Percentiles rank a stretch among this genome's conserved stretches.
Evolutionary conservation across 2,329 filamentous ascomycete species (phyloP).

Genomic region (Catunica adiposa): DNA sequence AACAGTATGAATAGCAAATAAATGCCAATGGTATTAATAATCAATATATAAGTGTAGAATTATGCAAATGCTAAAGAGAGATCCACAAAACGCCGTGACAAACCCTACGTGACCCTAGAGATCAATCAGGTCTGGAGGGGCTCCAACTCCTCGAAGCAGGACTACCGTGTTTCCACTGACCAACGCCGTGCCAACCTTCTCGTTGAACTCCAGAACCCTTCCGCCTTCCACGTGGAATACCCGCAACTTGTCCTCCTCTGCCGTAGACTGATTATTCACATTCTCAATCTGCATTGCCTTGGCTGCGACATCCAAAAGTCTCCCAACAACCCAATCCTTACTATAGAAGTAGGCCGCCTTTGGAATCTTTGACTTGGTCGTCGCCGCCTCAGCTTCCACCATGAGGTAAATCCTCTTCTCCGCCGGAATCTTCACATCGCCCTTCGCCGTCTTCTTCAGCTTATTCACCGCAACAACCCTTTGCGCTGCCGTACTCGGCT

Average conservation of each 20-base stretch:
- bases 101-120: background rate
- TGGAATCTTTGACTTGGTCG: constrained; percentile 66
- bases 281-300: constrained; percentile 65
- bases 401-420: constrained; percentile 84
- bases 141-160: constrained; percentile 66
- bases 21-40: background rate
- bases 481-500: constrained; percentile 45
- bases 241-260: constrained; percentile 64
- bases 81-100: background rate
- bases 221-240: constrained; percentile 92
- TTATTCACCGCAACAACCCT: constrained; percentile 54
- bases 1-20: no score
- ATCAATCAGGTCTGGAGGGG: constrained; percentile 55
- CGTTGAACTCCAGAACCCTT: constrained; percentile 67
- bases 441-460: constrained; percentile 77
- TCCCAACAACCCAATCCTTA: constrained; percentile 76
- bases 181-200: constrained; percentile 61
- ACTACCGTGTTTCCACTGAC: constrained; percentile 82
- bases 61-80: background rate
- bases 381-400: constrained; percentile 80
- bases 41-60: background rate
- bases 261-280: constrained; percentile 59
- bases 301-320: constrained; percentile 64
- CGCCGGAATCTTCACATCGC: constrained; percentile 60
- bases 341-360: constrained; percentile 68